Percentiles rank a stretch among this genome's conserved stretches.
Evolutionary conservation across 2,329 filamentous ascomycete genomes (phyloP).

Genomic region (Calonectria naviculata): DNA sequence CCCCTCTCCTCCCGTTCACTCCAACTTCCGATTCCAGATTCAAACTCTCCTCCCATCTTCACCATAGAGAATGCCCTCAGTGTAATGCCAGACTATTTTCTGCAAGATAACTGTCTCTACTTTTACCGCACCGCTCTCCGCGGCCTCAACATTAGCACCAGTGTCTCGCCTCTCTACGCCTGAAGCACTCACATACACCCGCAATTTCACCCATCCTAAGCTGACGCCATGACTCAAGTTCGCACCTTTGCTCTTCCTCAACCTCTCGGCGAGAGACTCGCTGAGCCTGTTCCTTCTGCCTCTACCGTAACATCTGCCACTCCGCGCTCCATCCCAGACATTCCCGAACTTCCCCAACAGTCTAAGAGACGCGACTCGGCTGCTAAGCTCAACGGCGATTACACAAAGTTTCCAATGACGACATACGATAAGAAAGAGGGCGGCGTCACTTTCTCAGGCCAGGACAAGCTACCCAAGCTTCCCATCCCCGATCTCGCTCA

Average conservation of each 20-base stretch:
- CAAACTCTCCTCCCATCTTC: slow-evolving; percentile 19
- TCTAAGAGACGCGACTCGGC: slow-evolving; percentile 32
- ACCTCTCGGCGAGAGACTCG: slow-evolving; percentile 78
- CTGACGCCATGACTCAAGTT: slow-evolving; percentile 52
- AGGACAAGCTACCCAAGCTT: slow-evolving; percentile 89
- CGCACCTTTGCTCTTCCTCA: slow-evolving; percentile 69
- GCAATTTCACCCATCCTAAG: slow-evolving; percentile 3
- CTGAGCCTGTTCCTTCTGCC: slow-evolving; percentile 46
- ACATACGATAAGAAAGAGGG: slow-evolving; percentile 65
- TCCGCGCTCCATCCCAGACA: slow-evolving; percentile 55
- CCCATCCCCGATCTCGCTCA: slow-evolving; percentile 90
- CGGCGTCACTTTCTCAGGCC: slow-evolving; percentile 88
- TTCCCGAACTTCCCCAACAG: slow-evolving; percentile 40
- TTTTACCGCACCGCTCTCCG: slow-evolving; percentile 92
- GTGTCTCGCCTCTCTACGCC: slow-evolving; percentile 80
- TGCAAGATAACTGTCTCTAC: slow-evolving; percentile 92
- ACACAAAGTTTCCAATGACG: slow-evolving; percentile 63
- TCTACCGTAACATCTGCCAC: slow-evolving; percentile 44
- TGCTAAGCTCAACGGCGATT: slow-evolving; percentile 42
- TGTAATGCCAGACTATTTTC: slow-evolving; percentile 84
- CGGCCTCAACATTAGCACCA: slow-evolving; percentile 84
- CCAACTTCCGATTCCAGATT: slow-evolving; percentile 17
- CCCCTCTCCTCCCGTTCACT: slow-evolving; percentile 28
- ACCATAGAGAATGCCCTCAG: slow-evolving; percentile 37
- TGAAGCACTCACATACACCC: slow-evolving; percentile 48